Evolutionary conservation across 2,329 filamentous ascomycete genomes (phyloP), one percentile per base, ranked within the genome.

Genomic region (Pyricularia sp.): DNA sequence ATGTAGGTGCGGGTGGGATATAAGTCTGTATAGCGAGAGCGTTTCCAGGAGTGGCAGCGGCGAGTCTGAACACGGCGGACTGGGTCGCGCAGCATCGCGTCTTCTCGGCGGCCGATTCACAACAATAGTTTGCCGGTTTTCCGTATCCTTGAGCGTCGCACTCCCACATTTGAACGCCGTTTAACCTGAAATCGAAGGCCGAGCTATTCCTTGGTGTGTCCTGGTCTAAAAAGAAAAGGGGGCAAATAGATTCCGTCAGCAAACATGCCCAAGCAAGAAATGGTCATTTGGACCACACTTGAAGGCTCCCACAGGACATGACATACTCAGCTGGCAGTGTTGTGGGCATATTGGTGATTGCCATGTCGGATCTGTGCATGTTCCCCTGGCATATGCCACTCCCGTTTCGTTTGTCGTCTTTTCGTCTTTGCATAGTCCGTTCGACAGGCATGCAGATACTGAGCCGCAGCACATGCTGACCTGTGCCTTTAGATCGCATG

Each of bases 261-360:
- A 65, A 33, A 10, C 20, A 28, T 64, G 4, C 5, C 10, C 23
- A 63, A 26, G 25, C 26, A 20, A 30, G 23, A 31, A 63, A 28
- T 4, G 25, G 17, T 20, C 59, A 20, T 17, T 9, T 63, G 6
- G 3, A 26, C 58, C 59, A 30, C 6, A 4, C 23, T 28, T 20
- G 2, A 6, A 17, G 14, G 26, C 59, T 55, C 42, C 12, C 42
- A 55, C 7, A 30, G 5, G 28, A 67, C 65, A 58, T 67, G 28
- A 67, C 65, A 58, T 67, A 71, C 71, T 72, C 28, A 71, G 66
- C 11, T 68, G 68, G 67, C 79, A 2, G 79, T 81, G 1, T 84
- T 84, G 74, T 85, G 84, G 1, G 81, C 81, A 72, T 81, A 87
- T 61, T 70, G 72, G 64, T 4, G 68, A 70, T 31, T 61, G 36